Percentiles rank a stretch among this genome's conserved stretches.
Evolutionary conservation across 2,329 filamentous ascomycete species (phyloP).

Genomic region (Akanthomyces dipterigenus): DNA sequence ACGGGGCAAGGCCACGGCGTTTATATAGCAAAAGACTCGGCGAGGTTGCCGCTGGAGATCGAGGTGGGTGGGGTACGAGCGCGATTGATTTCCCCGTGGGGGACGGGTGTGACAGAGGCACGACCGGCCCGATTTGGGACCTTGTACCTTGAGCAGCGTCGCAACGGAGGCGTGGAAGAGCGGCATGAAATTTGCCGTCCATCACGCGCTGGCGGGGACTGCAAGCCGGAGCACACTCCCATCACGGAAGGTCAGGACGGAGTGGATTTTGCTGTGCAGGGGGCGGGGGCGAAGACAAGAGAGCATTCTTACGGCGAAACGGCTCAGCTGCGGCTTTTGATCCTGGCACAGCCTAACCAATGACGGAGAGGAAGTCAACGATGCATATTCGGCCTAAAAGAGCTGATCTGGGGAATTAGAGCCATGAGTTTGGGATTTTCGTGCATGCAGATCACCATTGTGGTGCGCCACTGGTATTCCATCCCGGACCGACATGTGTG

Average conservation of each 20-base stretch:
- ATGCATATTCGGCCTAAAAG: neutral
- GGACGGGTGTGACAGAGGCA: neutral
- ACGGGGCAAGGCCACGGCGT: neutral
- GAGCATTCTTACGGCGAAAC: neutral
- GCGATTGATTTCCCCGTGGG: conserved; percentile 3
- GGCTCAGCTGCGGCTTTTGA: neutral
- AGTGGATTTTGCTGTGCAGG: neutral
- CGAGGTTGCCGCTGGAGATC: neutral
- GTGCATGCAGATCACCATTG: neutral
- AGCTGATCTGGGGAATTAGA: neutral
- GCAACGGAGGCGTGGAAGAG: neutral
- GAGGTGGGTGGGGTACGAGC: conserved; percentile 4
- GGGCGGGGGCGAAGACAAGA: neutral
- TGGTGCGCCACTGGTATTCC: neutral
- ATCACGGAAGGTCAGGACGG: neutral
- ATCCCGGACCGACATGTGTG: conserved; percentile 6
- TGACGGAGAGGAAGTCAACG: neutral
- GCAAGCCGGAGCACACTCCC: conserved; percentile 1
- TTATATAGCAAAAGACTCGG: neutral
- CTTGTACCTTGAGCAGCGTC: neutral
- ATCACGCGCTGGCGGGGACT: neutral
- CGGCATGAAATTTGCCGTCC: neutral
- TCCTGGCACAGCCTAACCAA: neutral
- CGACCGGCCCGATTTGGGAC: conserved; percentile 6
- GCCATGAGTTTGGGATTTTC: neutral